phyloP scores from a whole-genome alignment of 345 rosid species.

The Salix caprea region DNA sequence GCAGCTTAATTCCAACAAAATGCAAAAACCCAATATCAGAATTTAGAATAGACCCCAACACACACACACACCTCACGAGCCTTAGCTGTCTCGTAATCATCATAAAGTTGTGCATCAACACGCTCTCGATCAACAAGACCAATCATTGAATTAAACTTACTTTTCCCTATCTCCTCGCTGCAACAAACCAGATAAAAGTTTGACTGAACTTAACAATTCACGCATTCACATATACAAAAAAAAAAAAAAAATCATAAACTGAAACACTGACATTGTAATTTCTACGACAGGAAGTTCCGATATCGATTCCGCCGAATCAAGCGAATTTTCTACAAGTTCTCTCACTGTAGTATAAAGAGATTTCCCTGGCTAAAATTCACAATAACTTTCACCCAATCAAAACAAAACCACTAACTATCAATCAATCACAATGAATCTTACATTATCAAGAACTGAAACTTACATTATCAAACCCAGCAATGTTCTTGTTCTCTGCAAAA shows the following conservation, averaged over 20 bases:
- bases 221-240: background rate
- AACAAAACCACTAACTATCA: background rate
- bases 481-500: constrained; percentile 97
- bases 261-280: constrained; percentile 62
- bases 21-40: background rate
- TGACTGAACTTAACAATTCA: background rate
- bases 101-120: constrained; percentile 71
- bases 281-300: constrained; percentile 87
- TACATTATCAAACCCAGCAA: constrained; percentile 97
- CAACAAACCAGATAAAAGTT: constrained; percentile 20
- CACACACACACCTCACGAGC: constrained; percentile 59
- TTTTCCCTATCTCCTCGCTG: constrained; percentile 87
- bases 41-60: no score
- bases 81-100: constrained; percentile 86
- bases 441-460: constrained; percentile 16
- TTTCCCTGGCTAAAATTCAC: constrained; percentile 77
- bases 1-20: background rate
- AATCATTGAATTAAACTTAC: constrained; percentile 89
- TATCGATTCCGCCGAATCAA: constrained; percentile 90
- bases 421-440: background rate
- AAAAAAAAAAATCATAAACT: background rate
- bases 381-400: background rate
- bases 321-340: constrained; percentile 89
- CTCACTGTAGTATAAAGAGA: constrained; percentile 83
- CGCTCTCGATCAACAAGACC: constrained; percentile 89